These are phyloP conservation scores for Dunaliella primolecta DNA, from an alignment of 139 green algal genomes.

Conservation along the genomic window DNA sequence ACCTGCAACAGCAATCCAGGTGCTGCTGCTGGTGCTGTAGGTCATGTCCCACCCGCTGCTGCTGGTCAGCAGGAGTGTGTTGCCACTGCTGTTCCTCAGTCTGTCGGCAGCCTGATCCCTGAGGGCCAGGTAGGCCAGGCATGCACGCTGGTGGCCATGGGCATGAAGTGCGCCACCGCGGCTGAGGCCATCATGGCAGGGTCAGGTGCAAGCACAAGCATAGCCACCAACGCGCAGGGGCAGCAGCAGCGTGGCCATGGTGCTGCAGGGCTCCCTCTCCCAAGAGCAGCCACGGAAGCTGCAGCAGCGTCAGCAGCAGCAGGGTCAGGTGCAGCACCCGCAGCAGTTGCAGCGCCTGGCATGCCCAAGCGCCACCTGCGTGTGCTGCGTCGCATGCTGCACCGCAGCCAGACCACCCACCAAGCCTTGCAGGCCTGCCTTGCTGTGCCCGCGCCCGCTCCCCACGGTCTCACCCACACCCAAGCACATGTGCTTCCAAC, in stretches of 20 bases:
- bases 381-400: neutral
- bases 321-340: neutral
- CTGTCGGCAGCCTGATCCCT: neutral
- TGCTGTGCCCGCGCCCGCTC: too few relatives aligned
- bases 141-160: neutral
- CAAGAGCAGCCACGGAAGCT: too few relatives aligned
- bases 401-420: neutral
- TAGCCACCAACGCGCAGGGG: neutral
- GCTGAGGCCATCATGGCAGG: neutral
- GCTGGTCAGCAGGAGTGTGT: neutral
- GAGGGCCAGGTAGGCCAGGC: neutral
- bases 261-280: too few relatives aligned
- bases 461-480: too few relatives aligned
- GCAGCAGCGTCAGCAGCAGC: neutral
- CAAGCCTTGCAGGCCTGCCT: neutral
- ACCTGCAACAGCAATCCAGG: neutral
- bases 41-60: neutral
- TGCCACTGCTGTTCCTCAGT: too few relatives aligned
- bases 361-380: neutral
- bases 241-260: neutral
- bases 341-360: neutral
- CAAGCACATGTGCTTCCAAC: too few relatives aligned
- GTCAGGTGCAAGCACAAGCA: too few relatives aligned
- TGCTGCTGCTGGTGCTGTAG: neutral
- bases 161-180: neutral